phyloP scores from a whole-genome alignment of 192 early-diverging fungal species.

The Backusella australiensis region DNA sequence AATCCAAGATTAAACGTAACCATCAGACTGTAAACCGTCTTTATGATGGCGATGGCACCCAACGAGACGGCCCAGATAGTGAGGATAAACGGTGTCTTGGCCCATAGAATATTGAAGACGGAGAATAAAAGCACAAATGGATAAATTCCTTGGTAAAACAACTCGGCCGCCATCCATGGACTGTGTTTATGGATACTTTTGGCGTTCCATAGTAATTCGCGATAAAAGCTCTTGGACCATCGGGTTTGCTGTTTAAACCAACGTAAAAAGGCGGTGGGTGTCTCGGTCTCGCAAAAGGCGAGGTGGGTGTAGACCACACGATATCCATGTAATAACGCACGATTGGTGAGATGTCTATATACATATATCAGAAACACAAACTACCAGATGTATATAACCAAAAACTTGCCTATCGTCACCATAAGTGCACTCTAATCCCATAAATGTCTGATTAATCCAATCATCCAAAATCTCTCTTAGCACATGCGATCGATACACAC shows the following conservation, averaged over 20 bases:
- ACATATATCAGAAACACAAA: background rate
- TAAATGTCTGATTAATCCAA: slow-evolving; percentile 54
- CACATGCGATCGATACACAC: slow-evolving; percentile 53
- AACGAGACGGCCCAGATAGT: slow-evolving; percentile 48
- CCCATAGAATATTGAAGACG: slow-evolving; percentile 37
- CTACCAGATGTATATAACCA: background rate
- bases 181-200: slow-evolving; percentile 51
- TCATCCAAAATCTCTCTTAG: slow-evolving; percentile 49
- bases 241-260: slow-evolving; percentile 65
- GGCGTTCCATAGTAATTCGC: slow-evolving; percentile 51
- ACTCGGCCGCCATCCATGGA: slow-evolving; percentile 59
- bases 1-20: slow-evolving; percentile 40
- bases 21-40: slow-evolving; percentile 42
- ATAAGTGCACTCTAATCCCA: slow-evolving; percentile 61
- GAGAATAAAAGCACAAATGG: slow-evolving; percentile 60
- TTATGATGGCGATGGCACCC: slow-evolving; percentile 42
- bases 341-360: slow-evolving; percentile 54
- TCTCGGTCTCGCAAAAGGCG: slow-evolving; percentile 61
- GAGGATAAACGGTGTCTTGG: slow-evolving; percentile 32
- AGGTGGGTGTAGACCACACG: slow-evolving; percentile 54
- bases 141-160: slow-evolving; percentile 59
- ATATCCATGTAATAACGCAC: slow-evolving; percentile 44
- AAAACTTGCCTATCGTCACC: slow-evolving; percentile 51
- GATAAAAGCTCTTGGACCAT: slow-evolving; percentile 65
- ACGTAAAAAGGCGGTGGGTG: slow-evolving; percentile 51